A percentile compares a stretch with the other conserved stretches of the same genome.
Evolutionary conservation across 2,329 filamentous ascomycete genomes (phyloP).

Genomic region (Penicillium janthinellum): DNA sequence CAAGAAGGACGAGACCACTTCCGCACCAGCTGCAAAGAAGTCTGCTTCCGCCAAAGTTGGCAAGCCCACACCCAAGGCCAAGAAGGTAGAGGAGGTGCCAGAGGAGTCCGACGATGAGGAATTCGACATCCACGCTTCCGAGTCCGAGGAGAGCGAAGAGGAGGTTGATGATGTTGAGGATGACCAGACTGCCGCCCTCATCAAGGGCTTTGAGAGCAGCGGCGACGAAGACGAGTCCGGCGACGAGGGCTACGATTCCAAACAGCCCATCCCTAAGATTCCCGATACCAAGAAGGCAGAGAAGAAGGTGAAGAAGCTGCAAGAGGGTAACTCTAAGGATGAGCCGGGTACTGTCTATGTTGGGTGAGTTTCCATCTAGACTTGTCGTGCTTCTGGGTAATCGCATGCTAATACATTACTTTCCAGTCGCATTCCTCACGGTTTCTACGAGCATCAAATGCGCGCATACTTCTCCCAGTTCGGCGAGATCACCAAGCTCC

Average conservation of each 20-base stretch:
- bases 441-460: slow-evolving; percentile 98
- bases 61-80: slow-evolving; percentile 40
- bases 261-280: slow-evolving; percentile 46
- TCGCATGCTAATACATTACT: slow-evolving; percentile 20
- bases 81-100: slow-evolving; percentile 46
- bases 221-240: slow-evolving; percentile 54
- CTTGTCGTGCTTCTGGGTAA: slow-evolving; percentile 4
- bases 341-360: slow-evolving; percentile 82
- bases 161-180: slow-evolving; percentile 44
- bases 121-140: slow-evolving; percentile 23
- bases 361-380: slow-evolving; percentile 53
- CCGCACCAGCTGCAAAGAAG: slow-evolving; percentile 34
- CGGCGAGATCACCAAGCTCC: slow-evolving; percentile 74
- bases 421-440: slow-evolving; percentile 74
- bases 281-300: slow-evolving; percentile 50
- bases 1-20: slow-evolving; percentile 34
- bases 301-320: slow-evolving; percentile 55
- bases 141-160: slow-evolving; percentile 27
- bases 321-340: slow-evolving; percentile 45
- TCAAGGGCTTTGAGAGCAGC: slow-evolving; percentile 59
- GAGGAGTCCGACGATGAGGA: slow-evolving; percentile 41
- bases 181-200: slow-evolving; percentile 57
- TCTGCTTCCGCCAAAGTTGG: slow-evolving; percentile 22
- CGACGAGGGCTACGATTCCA: slow-evolving; percentile 50
- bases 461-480: slow-evolving; percentile 92